Conservation (phyloP, 2,329 filamentous ascomycete species). For the Whalleya microplaca region DNA sequence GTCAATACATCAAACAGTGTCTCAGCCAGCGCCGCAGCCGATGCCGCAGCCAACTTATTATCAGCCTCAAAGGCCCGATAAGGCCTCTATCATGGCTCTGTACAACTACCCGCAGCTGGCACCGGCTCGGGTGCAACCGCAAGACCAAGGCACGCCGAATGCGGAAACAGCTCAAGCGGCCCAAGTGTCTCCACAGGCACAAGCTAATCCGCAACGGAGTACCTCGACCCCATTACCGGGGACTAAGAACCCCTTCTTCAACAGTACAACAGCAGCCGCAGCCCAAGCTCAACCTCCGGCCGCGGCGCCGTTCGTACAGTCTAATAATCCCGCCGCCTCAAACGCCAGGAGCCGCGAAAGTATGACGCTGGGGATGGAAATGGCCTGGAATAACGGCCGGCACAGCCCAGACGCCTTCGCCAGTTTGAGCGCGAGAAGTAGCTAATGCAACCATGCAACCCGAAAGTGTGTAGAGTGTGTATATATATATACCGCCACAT, state of each 20-base stretch:
- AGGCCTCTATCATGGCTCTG: conserved; percentile 74
- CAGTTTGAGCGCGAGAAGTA: conserved; percentile 67
- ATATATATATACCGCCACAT: conserved; percentile 28
- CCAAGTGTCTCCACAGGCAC: conserved; percentile 30
- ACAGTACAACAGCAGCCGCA: conserved; percentile 29
- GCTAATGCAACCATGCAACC: conserved; percentile 41
- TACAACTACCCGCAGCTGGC: conserved; percentile 66
- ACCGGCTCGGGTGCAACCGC: conserved; percentile 39
- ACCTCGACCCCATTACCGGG: conserved; percentile 42
- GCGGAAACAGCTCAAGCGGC: conserved; percentile 30
- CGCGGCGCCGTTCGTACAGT: conserved; percentile 31
- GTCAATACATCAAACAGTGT: conserved; percentile 8
- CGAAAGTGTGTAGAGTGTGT: conserved; percentile 16
- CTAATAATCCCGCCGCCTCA: conserved; percentile 28
- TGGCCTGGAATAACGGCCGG: conserved; percentile 69
- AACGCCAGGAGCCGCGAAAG: conserved; percentile 70
- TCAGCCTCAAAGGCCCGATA: conserved; percentile 62
- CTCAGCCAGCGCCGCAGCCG: conserved; percentile 32
- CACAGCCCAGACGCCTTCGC: conserved; percentile 83
- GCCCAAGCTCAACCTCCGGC: conserved; percentile 29
- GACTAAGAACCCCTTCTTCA: conserved; percentile 63
- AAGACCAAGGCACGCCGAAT: conserved; percentile 31
- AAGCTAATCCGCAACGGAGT: conserved; percentile 32
- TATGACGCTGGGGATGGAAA: conserved; percentile 66
- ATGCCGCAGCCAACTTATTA: no score